phyloP scores from a whole-genome alignment of 192 early-diverging fungal genomes.

The Backusella morwellensis region DNA sequence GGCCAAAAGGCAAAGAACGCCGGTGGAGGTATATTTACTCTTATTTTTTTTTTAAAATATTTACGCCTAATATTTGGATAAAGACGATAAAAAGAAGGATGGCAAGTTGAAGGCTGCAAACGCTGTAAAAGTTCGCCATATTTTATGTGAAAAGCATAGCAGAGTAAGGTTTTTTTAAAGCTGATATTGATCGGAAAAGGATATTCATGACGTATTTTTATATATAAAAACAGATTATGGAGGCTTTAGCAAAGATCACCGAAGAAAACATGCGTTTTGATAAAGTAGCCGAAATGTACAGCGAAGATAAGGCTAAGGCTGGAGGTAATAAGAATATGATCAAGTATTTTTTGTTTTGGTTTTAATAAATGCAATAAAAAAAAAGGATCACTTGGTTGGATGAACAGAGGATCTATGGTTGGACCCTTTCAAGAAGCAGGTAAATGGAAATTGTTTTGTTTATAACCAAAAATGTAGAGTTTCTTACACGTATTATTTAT shows the following conservation, averaged over 20 bases:
- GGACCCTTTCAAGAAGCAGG: constrained; percentile 74
- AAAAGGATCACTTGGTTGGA: constrained; percentile 67
- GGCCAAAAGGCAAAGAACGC: constrained; percentile 19
- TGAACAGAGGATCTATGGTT: constrained; percentile 71
- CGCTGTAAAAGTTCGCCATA: constrained; percentile 61
- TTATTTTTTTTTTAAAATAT: background rate
- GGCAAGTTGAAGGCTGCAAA: constrained; percentile 15
- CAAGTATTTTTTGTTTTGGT: background rate
- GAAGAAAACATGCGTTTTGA: constrained; percentile 58
- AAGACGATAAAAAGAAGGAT: constrained; percentile 1
- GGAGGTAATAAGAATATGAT: constrained; percentile 52
- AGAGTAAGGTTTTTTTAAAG: constrained; percentile 38
- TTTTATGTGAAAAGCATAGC: constrained; percentile 81
- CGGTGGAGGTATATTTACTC: background rate
- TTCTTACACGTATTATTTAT: background rate
- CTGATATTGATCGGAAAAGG: constrained; percentile 4
- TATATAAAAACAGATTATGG: constrained; percentile 32
- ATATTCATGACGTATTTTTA: background rate
- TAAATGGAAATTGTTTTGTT: constrained; percentile 2
- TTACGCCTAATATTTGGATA: background rate
- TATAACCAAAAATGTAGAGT: background rate
- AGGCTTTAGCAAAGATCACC: constrained; percentile 66
- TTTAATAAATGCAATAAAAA: background rate
- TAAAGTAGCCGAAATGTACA: constrained; percentile 68
- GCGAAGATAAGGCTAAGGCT: constrained; percentile 81